Evolutionary conservation across 768 basidiomycete species (phyloP).

Genomic region (Hericium erinaceus): DNA sequence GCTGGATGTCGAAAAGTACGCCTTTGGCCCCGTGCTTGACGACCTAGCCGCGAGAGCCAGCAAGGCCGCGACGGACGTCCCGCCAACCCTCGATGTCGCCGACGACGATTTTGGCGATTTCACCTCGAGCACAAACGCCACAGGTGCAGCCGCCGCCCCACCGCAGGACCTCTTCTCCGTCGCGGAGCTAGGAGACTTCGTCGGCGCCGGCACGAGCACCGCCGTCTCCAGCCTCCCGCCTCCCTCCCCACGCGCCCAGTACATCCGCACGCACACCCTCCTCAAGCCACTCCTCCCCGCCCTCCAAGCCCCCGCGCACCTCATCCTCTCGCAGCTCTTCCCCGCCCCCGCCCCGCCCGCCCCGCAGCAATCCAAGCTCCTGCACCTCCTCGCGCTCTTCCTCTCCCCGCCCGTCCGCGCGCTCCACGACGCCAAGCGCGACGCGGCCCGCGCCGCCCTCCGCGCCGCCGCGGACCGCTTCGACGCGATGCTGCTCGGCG

Average conservation of each 20-base stretch:
- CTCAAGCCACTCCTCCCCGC: conserved; percentile 51
- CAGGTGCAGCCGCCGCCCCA: not conserved
- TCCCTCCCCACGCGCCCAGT: conserved; percentile 41
- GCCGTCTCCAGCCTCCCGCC: conserved; percentile 25
- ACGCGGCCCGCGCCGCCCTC: conserved; percentile 47
- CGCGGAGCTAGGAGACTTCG: conserved; percentile 42
- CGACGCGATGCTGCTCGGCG: conserved; percentile 75
- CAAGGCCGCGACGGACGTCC: conserved; percentile 31
- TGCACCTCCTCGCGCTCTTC: conserved; percentile 68
- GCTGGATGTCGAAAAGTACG: conserved; percentile 40
- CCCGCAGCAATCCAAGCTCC: conserved; percentile 29
- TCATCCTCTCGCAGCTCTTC: conserved; percentile 52
- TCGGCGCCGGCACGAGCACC: conserved; percentile 26
- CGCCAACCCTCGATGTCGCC: conserved; percentile 51
- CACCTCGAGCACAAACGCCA: conserved; percentile 29
- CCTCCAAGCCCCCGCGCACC: conserved; percentile 55
- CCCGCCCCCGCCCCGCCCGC: conserved; percentile 30
- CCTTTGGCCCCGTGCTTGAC: conserved; percentile 42
- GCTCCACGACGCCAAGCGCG: conserved; percentile 47
- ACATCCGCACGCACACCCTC: conserved; percentile 54
- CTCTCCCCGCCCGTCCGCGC: conserved; percentile 67
- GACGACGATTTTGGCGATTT: conserved; percentile 93
- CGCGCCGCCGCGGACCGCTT: conserved; percentile 81
- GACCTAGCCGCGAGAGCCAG: conserved; percentile 45
- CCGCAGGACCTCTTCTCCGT: conserved; percentile 16